Base-by-base conservation (phyloP, 1,284 basidiomycete species). In the Rhodotorula sp. region DNA sequence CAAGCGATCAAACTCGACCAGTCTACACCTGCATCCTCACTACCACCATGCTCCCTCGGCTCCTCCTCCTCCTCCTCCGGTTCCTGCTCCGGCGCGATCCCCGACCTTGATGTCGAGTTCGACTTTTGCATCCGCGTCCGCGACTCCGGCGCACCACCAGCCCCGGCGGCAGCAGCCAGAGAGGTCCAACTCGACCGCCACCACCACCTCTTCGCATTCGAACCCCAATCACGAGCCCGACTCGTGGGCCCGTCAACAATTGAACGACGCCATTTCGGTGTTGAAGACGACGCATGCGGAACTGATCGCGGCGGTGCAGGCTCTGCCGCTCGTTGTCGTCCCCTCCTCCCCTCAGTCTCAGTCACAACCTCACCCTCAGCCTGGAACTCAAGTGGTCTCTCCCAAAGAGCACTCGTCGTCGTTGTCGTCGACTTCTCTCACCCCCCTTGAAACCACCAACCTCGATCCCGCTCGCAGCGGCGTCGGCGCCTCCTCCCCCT, bases 1-100 rank as follows among this genome's bases (percentile, higher is more conserved):
- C 46, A 71, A 71, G 53, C 62, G 69, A 4, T 71, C 69, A 0
- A 67, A 71, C 54, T 64, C 62, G 42, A 64, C 65, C 10, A 53
- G 46, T 15, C 63, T 49, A 18, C 55, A 55, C 10, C 54, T 29
- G 5, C 53, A 26, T 26, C n/a, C n/a, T 22, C 53, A 51, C 26
- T 24, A n/a, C 10, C 63, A 37, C 12, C 22, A 22, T 17, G 48
- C 51, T 24, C n/a, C 56, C 29, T 14, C 51, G 2, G 59, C 37
- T 15, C 62, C 37, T 60, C 59, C 14, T 46, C 60, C 3, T 66
- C 69, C 2, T 70, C 59, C 53, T 45, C 64, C 4, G 44, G 42
- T 60, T 6, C n/a, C 51, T 0, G 61, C 48, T 18, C 10, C 57
- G 59, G 8, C 42, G 15, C 20, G 10, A 44, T 33, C 59, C 24